Evolutionary conservation across 2,329 filamentous ascomycete genomes (phyloP).

Genomic region (Apiospora pterosperma): DNA sequence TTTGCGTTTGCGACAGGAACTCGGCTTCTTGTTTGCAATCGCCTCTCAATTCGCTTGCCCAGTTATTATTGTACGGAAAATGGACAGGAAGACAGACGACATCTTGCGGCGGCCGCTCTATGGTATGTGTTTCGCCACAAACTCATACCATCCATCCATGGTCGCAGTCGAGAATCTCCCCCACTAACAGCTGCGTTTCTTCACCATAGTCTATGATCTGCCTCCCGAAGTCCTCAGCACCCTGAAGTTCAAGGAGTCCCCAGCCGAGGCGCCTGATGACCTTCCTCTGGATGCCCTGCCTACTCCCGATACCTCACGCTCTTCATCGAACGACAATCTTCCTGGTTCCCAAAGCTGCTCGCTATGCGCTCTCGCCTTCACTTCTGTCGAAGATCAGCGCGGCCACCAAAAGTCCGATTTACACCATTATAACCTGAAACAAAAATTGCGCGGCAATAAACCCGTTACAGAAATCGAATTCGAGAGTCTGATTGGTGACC

Average conservation of each 20-base stretch:
- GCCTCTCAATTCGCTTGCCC: background rate
- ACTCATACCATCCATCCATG: background rate
- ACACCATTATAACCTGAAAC: conserved; percentile 92
- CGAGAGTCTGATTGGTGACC: conserved; percentile 75
- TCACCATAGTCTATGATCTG: conserved; percentile 70
- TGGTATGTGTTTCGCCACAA: conserved; percentile 20
- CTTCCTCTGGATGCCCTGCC: background rate
- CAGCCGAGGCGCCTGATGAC: conserved; percentile 8
- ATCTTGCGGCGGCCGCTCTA: conserved; percentile 34
- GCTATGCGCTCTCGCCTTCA: conserved; percentile 72
- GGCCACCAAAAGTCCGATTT: conserved; percentile 85
- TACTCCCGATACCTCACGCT: conserved; percentile 14
- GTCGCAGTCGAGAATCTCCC: conserved; percentile 6
- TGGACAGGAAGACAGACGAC: conserved; percentile 24
- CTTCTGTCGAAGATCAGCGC: conserved; percentile 74
- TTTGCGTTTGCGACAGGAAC: background rate
- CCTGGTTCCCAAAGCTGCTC: conserved; percentile 73
- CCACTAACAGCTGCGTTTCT: conserved; percentile 15
- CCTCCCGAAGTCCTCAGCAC: conserved; percentile 69
- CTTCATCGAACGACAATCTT: conserved; percentile 33
- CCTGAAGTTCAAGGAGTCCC: conserved; percentile 53
- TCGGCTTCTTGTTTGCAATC: background rate
- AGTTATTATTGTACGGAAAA: background rate
- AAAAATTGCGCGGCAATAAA: conserved; percentile 72
- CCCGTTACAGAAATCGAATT: conserved; percentile 80